Evolutionary conservation across 345 rosid species (phyloP).

Genomic region (Eucalyptus rudis): DNA sequence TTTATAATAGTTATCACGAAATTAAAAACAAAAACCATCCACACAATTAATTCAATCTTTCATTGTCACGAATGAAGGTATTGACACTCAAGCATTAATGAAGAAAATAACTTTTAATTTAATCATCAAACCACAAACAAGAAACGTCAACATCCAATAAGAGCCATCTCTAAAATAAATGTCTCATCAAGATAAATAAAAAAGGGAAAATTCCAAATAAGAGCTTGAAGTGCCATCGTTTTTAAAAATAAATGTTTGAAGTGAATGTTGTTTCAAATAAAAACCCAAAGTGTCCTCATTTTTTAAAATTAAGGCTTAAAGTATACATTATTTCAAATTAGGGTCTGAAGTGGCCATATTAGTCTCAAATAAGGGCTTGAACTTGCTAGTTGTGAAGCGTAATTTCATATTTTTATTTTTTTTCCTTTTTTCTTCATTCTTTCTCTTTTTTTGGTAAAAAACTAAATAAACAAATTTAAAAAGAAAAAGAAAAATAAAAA

Average conservation of each 20-base stretch:
- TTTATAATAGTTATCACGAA: background rate
- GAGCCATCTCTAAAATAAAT: background rate
- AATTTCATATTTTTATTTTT: no score
- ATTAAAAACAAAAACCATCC: background rate
- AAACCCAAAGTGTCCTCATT: fast-evolving
- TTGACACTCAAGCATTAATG: background rate
- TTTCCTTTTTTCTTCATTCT: no score
- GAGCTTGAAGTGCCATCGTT: fast-evolving
- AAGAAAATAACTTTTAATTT: no score
- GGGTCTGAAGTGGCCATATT: fast-evolving
- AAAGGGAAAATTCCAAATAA: no score
- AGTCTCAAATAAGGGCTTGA: no score
- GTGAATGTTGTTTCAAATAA: no score
- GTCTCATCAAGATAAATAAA: background rate
- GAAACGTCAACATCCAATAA: background rate
- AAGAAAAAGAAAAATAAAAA: no score
- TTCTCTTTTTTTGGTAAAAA: no score
- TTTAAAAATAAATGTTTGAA: no score
- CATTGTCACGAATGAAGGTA: background rate
- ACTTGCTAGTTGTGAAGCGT: fast-evolving
- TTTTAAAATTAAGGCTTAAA: fast-evolving
- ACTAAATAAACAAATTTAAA: no score
- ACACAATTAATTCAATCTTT: background rate
- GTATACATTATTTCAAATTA: no score
- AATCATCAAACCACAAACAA: background rate